Evolutionary conservation across 2,329 filamentous ascomycete species (phyloP), one percentile per base, ranked within the genome.

Genomic region (Tricladium varicosporioides): DNA sequence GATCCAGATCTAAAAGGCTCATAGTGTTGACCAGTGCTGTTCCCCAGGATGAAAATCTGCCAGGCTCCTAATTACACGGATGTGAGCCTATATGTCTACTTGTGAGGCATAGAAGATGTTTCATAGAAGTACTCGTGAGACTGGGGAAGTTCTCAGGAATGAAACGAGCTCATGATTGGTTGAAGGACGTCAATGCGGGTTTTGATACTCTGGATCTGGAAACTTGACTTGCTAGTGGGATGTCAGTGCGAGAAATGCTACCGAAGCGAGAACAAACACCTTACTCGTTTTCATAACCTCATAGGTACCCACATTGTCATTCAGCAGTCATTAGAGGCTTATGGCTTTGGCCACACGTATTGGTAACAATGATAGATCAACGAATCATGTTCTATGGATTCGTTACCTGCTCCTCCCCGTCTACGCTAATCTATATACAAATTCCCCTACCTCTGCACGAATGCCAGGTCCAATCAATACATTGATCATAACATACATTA

Each of bases 401-500:
- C 36, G n/a, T n/a, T 2, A 40, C 36, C 46, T 15, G 10, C 22
- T 32, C 27, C 14, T 32, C 46, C 46, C 32, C 46, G n/a, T 22
- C 46, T 27, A 48, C 22, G 31, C 18, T 27, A 40, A 40, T 32
- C n/a, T 48, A 32, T 48, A 48, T 48, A 48, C 46, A 48, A 48
- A 31, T 48, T 48, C 19, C 7, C 11, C 22, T 11, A 48, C 46
- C 19, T 32, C 15, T 14, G 46, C 15, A 48, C 27, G 36, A 40
- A n/a, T 40, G 36, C n/a, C 36, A n/a, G 36, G n/a, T 40, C n/a
- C 36, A 40, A 40, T 40, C 36, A 40, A 40, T 40, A 40, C 36
- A 40, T 10, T 40, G 36, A 53, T 60, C 59, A 60, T 63, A 61
- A 63, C 52, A 60, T 63, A 63, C 59, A 63, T 63, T 61, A 59